Evolutionary conservation across 371 early-diverging fungal genomes (phyloP).

Genomic region (Mucor sp.): DNA sequence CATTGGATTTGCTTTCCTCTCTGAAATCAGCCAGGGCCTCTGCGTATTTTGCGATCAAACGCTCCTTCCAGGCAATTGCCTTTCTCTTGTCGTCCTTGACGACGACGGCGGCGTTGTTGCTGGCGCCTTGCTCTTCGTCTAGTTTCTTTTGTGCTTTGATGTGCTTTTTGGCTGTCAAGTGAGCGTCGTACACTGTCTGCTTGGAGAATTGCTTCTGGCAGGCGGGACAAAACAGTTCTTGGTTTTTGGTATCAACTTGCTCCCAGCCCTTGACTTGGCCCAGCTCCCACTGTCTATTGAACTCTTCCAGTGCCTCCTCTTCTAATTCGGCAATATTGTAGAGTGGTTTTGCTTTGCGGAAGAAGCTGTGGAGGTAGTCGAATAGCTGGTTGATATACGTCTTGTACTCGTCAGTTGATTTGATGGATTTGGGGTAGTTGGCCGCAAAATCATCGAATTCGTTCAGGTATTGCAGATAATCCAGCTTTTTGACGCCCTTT

Average conservation of each 20-base stretch:
- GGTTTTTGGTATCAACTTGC: slow-evolving; percentile 34
- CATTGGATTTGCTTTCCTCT: slow-evolving; percentile 84
- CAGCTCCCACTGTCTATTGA: slow-evolving; percentile 65
- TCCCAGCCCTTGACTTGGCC: slow-evolving; percentile 72
- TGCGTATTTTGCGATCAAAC: slow-evolving; percentile 61
- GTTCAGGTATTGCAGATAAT: slow-evolving; percentile 81
- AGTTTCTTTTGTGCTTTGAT: slow-evolving; percentile 74
- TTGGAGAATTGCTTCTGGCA: slow-evolving; percentile 90
- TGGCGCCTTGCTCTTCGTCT: slow-evolving; percentile 24
- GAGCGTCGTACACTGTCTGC: slow-evolving; percentile 80
- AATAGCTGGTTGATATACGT: slow-evolving; percentile 71
- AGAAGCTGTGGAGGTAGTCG: slow-evolving; percentile 77
- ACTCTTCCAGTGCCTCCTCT: slow-evolving; percentile 50
- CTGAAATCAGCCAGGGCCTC: slow-evolving; percentile 61
- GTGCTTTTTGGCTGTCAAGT: slow-evolving; percentile 91
- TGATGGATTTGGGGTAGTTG: slow-evolving; percentile 64
- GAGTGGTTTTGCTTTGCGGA: slow-evolving; percentile 79
- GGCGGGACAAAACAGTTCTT: slow-evolving; percentile 73
- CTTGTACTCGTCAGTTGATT: slow-evolving; percentile 61
- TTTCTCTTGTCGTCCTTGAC: slow-evolving; percentile 55
- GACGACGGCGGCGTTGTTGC: slow-evolving; percentile 25
- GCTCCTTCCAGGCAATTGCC: slow-evolving; percentile 67
- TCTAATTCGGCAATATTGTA: slow-evolving; percentile 64
- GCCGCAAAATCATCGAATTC: slow-evolving; percentile 68
- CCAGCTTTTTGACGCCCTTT: slow-evolving; percentile 68